phyloP scores from a whole-genome alignment of 306 rosid genomes.

The Oxytropis ochrocephala region DNA sequence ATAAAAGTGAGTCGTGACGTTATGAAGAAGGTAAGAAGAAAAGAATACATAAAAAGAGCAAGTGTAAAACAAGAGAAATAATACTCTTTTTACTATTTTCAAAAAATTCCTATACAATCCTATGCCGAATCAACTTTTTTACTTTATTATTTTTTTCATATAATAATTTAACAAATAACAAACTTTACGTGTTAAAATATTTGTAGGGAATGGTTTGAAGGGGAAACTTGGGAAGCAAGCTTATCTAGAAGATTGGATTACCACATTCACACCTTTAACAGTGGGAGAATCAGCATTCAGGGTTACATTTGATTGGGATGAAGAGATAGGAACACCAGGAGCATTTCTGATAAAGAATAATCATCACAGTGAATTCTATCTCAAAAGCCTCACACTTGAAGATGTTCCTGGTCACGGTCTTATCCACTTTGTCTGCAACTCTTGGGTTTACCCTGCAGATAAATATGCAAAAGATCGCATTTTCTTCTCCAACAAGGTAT shows the following conservation, averaged over 20 bases:
- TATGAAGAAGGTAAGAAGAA: background rate
- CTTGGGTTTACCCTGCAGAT: conserved; percentile 70
- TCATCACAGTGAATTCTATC: conserved; percentile 63
- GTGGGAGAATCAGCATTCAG: conserved; percentile 49
- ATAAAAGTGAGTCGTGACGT: background rate
- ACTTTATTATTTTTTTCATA: too few species aligned
- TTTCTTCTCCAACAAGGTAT: conserved; percentile 81
- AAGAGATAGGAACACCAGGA: conserved; percentile 56
- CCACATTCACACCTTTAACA: conserved; percentile 27
- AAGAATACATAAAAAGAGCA: background rate
- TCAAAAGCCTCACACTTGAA: conserved; percentile 55
- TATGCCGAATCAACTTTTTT: too few species aligned
- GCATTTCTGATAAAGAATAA: conserved; percentile 61
- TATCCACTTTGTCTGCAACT: conserved; percentile 70
- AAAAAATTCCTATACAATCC: too few species aligned
- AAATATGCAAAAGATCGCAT: conserved; percentile 52
- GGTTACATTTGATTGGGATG: conserved; percentile 60
- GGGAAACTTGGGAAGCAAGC: conserved; percentile 61
- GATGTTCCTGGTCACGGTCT: conserved; percentile 58
- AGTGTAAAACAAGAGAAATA: background rate
- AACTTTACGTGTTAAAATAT: background rate
- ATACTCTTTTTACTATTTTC: too few species aligned
- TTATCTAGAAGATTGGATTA: conserved; percentile 52
- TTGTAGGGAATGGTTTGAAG: conserved; percentile 39
- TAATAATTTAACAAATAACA: too few species aligned